These are phyloP conservation scores for Penicillium sp. DNA, from an alignment of 2,329 filamentous ascomycete species.

Conservation along the genomic window DNA sequence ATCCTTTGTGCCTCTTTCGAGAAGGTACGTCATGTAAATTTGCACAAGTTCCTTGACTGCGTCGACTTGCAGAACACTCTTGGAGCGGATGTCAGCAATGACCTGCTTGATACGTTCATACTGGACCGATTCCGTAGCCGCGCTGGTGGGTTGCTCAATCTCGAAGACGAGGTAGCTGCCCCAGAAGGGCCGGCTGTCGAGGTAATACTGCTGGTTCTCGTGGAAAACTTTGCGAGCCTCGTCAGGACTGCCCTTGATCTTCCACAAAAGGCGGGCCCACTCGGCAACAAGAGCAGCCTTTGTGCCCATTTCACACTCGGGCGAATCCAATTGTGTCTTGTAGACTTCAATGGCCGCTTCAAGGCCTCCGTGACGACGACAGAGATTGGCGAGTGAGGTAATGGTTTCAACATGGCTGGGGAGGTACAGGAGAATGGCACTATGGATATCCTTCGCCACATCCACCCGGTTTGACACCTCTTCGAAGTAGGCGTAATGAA, in stretches of 20 bases:
- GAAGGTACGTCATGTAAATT: conserved; percentile 77
- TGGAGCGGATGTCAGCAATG: conserved; percentile 69
- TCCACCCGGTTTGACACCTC: conserved; percentile 75
- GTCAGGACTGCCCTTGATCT: conserved; percentile 73
- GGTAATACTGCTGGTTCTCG: conserved; percentile 78
- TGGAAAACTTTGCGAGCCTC: conserved; percentile 81
- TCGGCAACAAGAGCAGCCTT: conserved; percentile 86
- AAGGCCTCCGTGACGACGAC: conserved; percentile 77
- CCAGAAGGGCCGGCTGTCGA: conserved; percentile 88
- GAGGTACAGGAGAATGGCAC: conserved; percentile 70
- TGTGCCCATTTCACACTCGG: conserved; percentile 69
- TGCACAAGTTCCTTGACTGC: conserved; percentile 73
- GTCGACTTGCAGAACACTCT: conserved; percentile 65
- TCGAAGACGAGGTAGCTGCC: conserved; percentile 85
- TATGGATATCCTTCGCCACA: conserved; percentile 79
- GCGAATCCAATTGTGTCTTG: conserved; percentile 73
- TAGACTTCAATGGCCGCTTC: conserved; percentile 82
- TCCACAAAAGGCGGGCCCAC: conserved; percentile 85
- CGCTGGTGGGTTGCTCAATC: conserved; percentile 71
- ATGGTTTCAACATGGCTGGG: conserved; percentile 86
- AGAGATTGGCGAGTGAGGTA: conserved; percentile 79
- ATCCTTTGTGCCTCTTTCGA: conserved; percentile 76
- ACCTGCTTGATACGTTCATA: conserved; percentile 76
- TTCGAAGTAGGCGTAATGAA: conserved; percentile 94
- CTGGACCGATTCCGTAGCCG: conserved; percentile 62